Base-by-base conservation (phyloP, 768 basidiomycete species). In the Leccinum aurantiacum region DNA sequence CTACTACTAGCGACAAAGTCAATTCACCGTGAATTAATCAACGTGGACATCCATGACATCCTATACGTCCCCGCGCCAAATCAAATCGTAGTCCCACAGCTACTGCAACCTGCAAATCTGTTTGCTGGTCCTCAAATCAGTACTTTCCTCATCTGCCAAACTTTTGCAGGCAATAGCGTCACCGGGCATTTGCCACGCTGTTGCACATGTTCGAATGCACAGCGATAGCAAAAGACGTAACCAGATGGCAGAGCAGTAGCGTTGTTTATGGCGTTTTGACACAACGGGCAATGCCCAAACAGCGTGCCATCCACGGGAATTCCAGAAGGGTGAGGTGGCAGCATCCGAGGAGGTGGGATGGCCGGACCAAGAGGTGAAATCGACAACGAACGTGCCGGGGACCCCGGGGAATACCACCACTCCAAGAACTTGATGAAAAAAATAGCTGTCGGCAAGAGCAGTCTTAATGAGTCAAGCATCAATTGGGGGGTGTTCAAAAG, bases 391-490 rank as follows among this genome's bases (percentile, higher is more conserved):
- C 87, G 84, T 17, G 90, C 91, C 4, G 90, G 95, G 11, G 93
- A 97, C 48, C 83, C 83, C 22, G 97, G 95, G 4, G 94, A 95
- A 70, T 98, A 98, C 95, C 96, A 99, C 95, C 97, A 99, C 75
- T 98, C 95, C 50, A 97, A 79, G 75, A 98, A 95, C 74, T 95
- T 96, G 78, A 99, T 80, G 71, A 93, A 91, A 75, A 99, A 96
- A 60, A 99, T 94, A 46, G 90, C 89, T 19, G 88, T 90, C 15
- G 93, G 96, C 35, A 95, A 82, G 50, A 92, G 79, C 51, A 91
- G 76, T 60, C 87, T 84, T 41, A 95, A 78, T 3, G 91, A 93
- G 71, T 94, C 90, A 33, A 95, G 79, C 9, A 90, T 66, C 47
- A 88, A 73, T 53, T 79, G 82, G 7, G 90, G 91, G 7, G 85